Conservation (phyloP, 441 rosid species). For the Hura crepitans region DNA sequence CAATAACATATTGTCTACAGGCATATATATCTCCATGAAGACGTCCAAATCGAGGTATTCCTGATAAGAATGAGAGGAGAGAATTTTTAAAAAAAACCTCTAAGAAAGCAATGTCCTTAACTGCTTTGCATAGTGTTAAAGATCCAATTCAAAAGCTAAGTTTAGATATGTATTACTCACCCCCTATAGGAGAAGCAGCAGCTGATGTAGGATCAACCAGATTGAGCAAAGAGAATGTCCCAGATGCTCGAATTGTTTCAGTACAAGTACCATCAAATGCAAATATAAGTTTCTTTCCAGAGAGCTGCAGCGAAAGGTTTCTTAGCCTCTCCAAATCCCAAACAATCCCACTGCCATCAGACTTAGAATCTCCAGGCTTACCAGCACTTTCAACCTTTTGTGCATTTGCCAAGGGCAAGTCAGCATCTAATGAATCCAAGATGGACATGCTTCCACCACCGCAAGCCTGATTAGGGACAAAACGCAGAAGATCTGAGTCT, state of each 20-base stretch:
- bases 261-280: constrained; percentile 98
- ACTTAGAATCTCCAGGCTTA: constrained; percentile 76
- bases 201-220: constrained; percentile 99
- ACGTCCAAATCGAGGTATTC: constrained; percentile 98
- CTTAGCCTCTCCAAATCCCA: constrained; percentile 97
- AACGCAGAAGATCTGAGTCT: constrained; percentile 89
- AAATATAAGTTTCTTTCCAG: constrained; percentile 97
- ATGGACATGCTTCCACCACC: constrained; percentile 99
- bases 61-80: constrained; percentile 34
- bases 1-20: constrained; percentile 89
- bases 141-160: constrained; percentile 6
- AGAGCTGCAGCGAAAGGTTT: constrained; percentile 81
- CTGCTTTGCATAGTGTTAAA: constrained; percentile 9
- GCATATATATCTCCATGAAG: constrained; percentile 77
- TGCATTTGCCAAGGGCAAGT: constrained; percentile 56
- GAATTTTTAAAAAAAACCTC: not conserved
- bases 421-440: constrained; percentile 85
- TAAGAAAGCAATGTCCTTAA: constrained; percentile 4
- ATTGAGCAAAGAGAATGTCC: constrained; percentile 84
- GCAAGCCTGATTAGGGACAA: constrained; percentile 99
- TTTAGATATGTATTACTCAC: constrained; percentile 37
- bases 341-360: constrained; percentile 98
- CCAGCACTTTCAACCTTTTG: constrained; percentile 67
- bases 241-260: constrained; percentile 81
- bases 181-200: constrained; percentile 99